Percentiles rank a stretch among this genome's conserved stretches.
These are phyloP conservation scores for Apiotrichum domesticum DNA, from an alignment of 1,284 basidiomycete genomes.

Conservation along the genomic window DNA sequence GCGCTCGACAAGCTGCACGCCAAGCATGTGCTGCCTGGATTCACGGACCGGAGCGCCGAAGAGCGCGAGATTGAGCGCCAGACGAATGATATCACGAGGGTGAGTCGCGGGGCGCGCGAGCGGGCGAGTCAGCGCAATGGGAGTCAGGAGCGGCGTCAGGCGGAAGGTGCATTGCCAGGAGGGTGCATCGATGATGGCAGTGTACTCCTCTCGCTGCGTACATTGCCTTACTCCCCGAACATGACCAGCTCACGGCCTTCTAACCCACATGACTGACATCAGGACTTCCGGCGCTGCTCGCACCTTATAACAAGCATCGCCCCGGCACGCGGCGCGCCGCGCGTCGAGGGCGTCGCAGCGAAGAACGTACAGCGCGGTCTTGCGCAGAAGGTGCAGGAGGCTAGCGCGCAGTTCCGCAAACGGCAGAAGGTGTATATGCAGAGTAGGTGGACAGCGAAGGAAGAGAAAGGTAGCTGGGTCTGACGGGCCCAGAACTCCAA, in stretches of 20 bases:
- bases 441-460: constrained; percentile 56
- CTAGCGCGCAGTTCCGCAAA: constrained; percentile 89
- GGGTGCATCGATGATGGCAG: too few species aligned
- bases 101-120: constrained; percentile 38
- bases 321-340: constrained; percentile 44
- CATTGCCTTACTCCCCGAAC: too few species aligned
- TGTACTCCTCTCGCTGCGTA: too few species aligned
- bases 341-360: constrained; percentile 63
- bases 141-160: too few species aligned
- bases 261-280: neutral
- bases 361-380: constrained; percentile 96
- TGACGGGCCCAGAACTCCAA: constrained; percentile 63
- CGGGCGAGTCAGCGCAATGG: too few species aligned
- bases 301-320: constrained; percentile 56
- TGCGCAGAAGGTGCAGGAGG: constrained; percentile 87
- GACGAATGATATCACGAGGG: constrained; percentile 82
- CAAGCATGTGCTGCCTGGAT: constrained; percentile 91
- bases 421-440: constrained; percentile 97
- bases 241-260: too few species aligned
- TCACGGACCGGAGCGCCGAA: constrained; percentile 86
- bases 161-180: too few species aligned
- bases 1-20: constrained; percentile 87
- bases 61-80: constrained; percentile 87
- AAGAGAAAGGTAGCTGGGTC: neutral
- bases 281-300: constrained; percentile 84